Evolutionary conservation across 176 grass and related monocot species (phyloP).

Genomic region (Secale cereale): DNA sequence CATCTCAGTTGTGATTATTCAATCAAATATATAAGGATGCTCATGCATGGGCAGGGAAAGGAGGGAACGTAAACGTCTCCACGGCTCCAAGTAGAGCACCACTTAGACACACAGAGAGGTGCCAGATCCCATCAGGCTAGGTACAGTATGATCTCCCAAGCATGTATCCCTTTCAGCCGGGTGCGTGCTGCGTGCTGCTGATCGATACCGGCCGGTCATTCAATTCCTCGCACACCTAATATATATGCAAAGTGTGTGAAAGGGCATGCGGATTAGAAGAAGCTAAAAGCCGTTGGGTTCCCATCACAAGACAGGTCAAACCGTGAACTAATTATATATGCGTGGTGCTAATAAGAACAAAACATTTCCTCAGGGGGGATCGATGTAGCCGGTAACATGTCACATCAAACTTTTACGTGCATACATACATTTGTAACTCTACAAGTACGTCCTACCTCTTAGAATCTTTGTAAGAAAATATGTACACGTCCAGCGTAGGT

Average conservation of each 20-base stretch:
- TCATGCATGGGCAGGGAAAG: neutral
- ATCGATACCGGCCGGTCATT: constrained; percentile 6
- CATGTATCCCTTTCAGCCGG: constrained; percentile 59
- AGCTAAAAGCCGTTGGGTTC: neutral
- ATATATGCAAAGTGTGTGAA: neutral
- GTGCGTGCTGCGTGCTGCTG: neutral
- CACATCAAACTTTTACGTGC: constrained; percentile 9
- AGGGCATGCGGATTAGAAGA: neutral
- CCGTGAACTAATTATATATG: neutral
- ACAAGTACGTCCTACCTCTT: neutral
- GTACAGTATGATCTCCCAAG: constrained; percentile 56
- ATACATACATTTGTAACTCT: neutral
- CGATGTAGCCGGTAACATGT: neutral
- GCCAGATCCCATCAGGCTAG: constrained; percentile 60
- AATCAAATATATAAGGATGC: neutral
- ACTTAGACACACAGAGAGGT: constrained; percentile 38
- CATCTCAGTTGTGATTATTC: neutral
- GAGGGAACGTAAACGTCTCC: constrained; percentile 24
- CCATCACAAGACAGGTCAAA: neutral
- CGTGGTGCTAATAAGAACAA: neutral
- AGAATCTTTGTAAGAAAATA: neutral
- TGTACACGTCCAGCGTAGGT: neutral
- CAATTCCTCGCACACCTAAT: too few species aligned
- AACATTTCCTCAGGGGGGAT: neutral
- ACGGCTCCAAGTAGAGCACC: constrained; percentile 24